These are phyloP conservation scores for Tilletia indica DNA, from an alignment of 1,284 basidiomycete species.

Conservation along the genomic window DNA sequence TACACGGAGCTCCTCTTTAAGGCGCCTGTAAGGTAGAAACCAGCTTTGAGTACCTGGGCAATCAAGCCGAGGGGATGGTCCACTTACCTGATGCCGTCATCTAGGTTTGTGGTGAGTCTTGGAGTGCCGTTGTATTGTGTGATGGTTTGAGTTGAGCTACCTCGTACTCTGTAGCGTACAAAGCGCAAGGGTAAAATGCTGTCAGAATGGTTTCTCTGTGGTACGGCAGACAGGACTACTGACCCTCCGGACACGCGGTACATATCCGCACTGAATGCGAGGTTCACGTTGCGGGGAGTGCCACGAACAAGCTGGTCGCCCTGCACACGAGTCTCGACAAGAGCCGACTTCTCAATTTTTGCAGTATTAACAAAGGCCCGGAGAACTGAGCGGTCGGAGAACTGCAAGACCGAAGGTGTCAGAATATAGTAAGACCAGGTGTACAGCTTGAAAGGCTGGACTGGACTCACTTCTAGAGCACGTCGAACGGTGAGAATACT, in stretches of 20 bases:
- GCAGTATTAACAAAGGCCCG: slow-evolving; percentile 51
- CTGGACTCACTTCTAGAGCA: slow-evolving; percentile 70
- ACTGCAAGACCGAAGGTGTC: not conserved
- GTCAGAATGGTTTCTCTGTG: not conserved
- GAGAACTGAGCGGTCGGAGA: slow-evolving; percentile 20
- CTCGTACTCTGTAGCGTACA: not conserved
- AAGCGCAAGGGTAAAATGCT: not conserved
- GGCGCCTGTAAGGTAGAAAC: slow-evolving; percentile 7
- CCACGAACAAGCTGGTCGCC: slow-evolving; percentile 53
- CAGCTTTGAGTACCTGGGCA: too few species aligned
- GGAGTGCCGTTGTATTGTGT: slow-evolving; percentile 51
- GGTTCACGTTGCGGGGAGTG: slow-evolving; percentile 45
- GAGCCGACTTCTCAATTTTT: slow-evolving; percentile 71
- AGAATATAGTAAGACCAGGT: not conserved
- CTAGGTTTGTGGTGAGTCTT: slow-evolving; percentile 51
- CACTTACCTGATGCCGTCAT: slow-evolving; percentile 35
- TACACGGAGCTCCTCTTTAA: slow-evolving; percentile 21
- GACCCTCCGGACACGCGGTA: slow-evolving; percentile 42
- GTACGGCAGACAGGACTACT: not conserved
- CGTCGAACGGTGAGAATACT: slow-evolving; percentile 74
- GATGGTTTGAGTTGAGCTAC: slow-evolving; percentile 47
- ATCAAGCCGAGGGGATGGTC: too few species aligned
- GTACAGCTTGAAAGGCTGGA: not conserved
- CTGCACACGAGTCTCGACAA: slow-evolving; percentile 60
- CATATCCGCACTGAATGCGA: slow-evolving; percentile 49